Conservation (phyloP, 176 grass and related monocot species). For the Raddia guianensis region DNA sequence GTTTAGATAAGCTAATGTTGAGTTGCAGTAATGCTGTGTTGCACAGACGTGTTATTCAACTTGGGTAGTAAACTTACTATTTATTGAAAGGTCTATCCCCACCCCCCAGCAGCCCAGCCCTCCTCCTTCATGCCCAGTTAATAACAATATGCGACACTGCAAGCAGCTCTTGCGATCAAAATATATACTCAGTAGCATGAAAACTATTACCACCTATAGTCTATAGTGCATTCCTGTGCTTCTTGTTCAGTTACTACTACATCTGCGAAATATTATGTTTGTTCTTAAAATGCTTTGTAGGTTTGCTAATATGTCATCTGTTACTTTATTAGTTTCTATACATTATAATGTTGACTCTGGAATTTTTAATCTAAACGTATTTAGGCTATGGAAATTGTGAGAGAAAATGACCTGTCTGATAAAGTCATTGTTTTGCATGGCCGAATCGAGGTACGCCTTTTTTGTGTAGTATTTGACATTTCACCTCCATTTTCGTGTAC, state of each 20-base stretch:
- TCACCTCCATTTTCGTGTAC: slow-evolving; percentile 13
- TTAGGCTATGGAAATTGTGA: slow-evolving; percentile 93
- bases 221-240: not conserved
- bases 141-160: slow-evolving; percentile 4
- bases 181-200: slow-evolving; percentile 8
- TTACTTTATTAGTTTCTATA: slow-evolving; percentile 18
- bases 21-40: slow-evolving; percentile 3
- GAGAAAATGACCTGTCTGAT: slow-evolving; percentile 89
- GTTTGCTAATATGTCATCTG: slow-evolving; percentile 1
- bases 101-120: not conserved
- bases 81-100: slow-evolving; percentile 13
- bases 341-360: slow-evolving; percentile 29
- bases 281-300: not conserved
- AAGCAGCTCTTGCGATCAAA: slow-evolving; percentile 3
- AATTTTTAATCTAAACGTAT: slow-evolving; percentile 43
- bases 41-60: slow-evolving; percentile 10
- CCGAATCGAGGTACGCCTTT: slow-evolving; percentile 75
- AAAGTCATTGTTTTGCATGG: slow-evolving; percentile 91
- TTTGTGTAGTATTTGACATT: slow-evolving; percentile 28
- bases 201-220: not conserved
- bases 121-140: not conserved
- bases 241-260: not conserved
- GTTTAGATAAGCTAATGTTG: slow-evolving; percentile 32
- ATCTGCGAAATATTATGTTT: slow-evolving; percentile 14
- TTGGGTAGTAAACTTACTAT: slow-evolving; percentile 26